Base-by-base conservation (phyloP, 257 asterid species). In the Rubia yunnanensis region DNA sequence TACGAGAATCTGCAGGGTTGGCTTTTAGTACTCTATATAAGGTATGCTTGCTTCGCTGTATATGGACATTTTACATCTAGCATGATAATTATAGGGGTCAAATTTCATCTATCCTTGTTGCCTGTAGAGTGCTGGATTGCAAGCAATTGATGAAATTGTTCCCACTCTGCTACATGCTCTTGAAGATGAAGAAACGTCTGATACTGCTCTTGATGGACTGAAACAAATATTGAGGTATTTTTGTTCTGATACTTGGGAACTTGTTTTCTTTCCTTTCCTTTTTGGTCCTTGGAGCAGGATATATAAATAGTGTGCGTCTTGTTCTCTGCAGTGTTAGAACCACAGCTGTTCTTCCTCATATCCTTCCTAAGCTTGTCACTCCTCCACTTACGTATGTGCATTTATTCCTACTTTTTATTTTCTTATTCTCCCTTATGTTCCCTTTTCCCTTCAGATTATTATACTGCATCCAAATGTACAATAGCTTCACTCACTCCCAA, bases 121-220 rank as follows among this genome's bases (percentile, higher is more conserved):
- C 64, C 57, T 63, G 75, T 75, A 94, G 99, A 94, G 88, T 82
- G 99, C 99, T 85, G 99, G 99, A 60, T 36, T 94, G 88, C 99
- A 90, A 87, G 99, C 99, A 68, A 88, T 94, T 65, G 99, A 94
- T 80, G 99, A 94, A 84, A 94, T 94, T 74, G 96, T 94, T 61
- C 99, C 99, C 20, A 90, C 97, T 60, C 90, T 94, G 63, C 86
- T 94, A 69, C 97, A 84, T 79, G 97, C 97, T 72, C 67, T 94
- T 76, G 99, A 94, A 84, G 95, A 94, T 75, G 89, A 86, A 60
- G 72, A 81, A 79, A 84, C 84, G 67, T 86, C 99, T 74, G 96
- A 90, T 65, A 94, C 96, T 79, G 99, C 99, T 72, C 94, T 94
- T 70, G 97, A 94, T 86, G 99, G 99, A 72, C 81, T 94, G 58